Percentiles rank a stretch among this genome's conserved stretches.
These are phyloP conservation scores for Globisporangium radiosum DNA, from an alignment of 352 stramenopile species.

Conservation along the genomic window DNA sequence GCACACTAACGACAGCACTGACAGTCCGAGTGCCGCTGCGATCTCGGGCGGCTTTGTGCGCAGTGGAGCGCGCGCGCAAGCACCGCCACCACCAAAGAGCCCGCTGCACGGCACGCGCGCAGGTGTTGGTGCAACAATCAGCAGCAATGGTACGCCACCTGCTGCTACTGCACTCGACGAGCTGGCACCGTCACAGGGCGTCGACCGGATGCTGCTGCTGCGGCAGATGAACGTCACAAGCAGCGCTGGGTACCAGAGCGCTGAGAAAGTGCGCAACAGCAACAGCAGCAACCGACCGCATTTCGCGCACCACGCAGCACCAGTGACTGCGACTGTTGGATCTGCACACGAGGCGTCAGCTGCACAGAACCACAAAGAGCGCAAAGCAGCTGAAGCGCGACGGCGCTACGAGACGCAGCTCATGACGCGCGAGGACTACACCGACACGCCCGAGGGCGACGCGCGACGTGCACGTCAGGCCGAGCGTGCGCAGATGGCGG, in stretches of 20 bases:
- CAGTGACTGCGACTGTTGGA: neutral
- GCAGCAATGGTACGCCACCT: neutral
- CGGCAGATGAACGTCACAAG: slow-evolving; percentile 44
- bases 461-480: slow-evolving; percentile 41
- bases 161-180: neutral
- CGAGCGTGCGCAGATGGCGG: slow-evolving; percentile 43
- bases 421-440: slow-evolving; percentile 64
- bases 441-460: slow-evolving; percentile 37
- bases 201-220: slow-evolving; percentile 27
- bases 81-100: slow-evolving; percentile 42
- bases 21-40: neutral
- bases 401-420: slow-evolving; percentile 34
- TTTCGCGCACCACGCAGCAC: neutral
- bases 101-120: slow-evolving; percentile 22
- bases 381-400: slow-evolving; percentile 41
- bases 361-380: slow-evolving; percentile 54
- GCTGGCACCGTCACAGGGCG: too few relatives aligned
- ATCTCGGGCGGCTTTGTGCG: slow-evolving; percentile 4
- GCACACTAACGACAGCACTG: neutral
- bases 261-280: neutral
- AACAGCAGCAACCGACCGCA: too few relatives aligned
- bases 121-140: neutral
- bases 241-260: slow-evolving; percentile 6
- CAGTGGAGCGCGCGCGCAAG: slow-evolving; percentile 5
- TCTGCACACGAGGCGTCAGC: slow-evolving; percentile 35